Conservation (phyloP, 345 rosid species). For the Isatis tinctoria region DNA sequence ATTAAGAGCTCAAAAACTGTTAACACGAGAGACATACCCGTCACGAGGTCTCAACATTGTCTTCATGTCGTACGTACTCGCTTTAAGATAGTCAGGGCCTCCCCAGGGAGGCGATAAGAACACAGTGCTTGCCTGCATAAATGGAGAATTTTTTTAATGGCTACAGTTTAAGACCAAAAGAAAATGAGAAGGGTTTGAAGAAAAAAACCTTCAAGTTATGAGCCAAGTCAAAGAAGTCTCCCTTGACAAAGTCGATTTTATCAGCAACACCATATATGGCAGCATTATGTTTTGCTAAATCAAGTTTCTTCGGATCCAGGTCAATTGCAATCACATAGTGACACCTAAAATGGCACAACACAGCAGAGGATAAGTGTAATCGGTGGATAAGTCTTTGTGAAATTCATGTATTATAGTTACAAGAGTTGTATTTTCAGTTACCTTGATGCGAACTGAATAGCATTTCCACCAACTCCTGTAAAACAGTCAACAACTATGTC, state of each 20-base stretch:
- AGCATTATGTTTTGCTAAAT: constrained; percentile 80
- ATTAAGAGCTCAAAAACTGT: neutral
- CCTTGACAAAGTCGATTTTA: constrained; percentile 69
- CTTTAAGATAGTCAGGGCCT: constrained; percentile 81
- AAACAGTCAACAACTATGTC: constrained; percentile 72
- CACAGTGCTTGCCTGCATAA: constrained; percentile 63
- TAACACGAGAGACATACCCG: constrained; percentile 45
- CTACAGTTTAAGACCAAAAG: neutral
- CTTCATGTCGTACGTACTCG: constrained; percentile 54
- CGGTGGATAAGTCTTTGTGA: neutral
- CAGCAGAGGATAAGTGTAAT: neutral
- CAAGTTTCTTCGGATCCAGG: constrained; percentile 73
- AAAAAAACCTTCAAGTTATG: constrained; percentile 59
- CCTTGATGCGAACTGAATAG: constrained; percentile 73
- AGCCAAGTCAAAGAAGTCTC: constrained; percentile 75
- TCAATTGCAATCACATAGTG: constrained; percentile 76
- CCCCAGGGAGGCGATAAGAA: constrained; percentile 99
- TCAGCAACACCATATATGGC: constrained; percentile 69
- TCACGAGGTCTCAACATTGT: constrained; percentile 86
- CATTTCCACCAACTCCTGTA: constrained; percentile 95
- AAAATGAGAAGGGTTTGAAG: neutral
- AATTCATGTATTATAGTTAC: neutral
- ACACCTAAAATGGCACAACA: constrained; percentile 48
- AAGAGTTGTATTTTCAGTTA: constrained; percentile 17
- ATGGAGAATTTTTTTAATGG: neutral